phyloP scores from a whole-genome alignment of 176 grass and related monocot genomes.

The Oryza meyeriana region DNA sequence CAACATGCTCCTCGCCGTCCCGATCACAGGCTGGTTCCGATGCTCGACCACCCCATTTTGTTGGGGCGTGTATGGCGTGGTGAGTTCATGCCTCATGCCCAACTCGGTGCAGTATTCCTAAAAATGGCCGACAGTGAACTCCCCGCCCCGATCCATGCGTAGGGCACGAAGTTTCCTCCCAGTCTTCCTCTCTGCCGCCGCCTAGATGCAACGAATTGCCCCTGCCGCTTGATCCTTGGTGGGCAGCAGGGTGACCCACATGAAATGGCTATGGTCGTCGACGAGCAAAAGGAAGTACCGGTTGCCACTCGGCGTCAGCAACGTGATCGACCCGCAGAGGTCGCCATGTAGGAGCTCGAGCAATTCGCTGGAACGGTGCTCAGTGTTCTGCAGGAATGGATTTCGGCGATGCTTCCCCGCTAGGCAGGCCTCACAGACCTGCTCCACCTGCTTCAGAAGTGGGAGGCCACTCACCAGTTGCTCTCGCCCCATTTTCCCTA shows the following conservation, averaged over 20 bases:
- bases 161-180: too few relatives aligned
- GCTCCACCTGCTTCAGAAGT: neutral
- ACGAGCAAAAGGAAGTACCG: too few relatives aligned
- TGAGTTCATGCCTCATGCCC: neutral
- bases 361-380: too few relatives aligned
- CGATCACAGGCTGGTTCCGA: neutral
- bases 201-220: too few relatives aligned
- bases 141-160: too few relatives aligned
- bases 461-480: neutral
- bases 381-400: neutral
- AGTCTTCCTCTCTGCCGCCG: too few relatives aligned
- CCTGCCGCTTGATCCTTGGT: too few relatives aligned
- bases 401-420: neutral
- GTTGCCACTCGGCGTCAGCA: too few relatives aligned
- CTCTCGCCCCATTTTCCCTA: neutral
- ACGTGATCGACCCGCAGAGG: too few relatives aligned
- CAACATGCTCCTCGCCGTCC: neutral
- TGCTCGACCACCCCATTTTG: neutral
- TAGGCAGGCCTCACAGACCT: neutral
- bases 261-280: too few relatives aligned
- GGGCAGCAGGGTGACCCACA: too few relatives aligned
- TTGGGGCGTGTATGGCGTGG: neutral
- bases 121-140: neutral
- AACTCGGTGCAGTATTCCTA: rapidly evolving
- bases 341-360: too few relatives aligned